Base-by-base conservation (phyloP, 352 stramenopile species). In the Peronospora destructor region DNA sequence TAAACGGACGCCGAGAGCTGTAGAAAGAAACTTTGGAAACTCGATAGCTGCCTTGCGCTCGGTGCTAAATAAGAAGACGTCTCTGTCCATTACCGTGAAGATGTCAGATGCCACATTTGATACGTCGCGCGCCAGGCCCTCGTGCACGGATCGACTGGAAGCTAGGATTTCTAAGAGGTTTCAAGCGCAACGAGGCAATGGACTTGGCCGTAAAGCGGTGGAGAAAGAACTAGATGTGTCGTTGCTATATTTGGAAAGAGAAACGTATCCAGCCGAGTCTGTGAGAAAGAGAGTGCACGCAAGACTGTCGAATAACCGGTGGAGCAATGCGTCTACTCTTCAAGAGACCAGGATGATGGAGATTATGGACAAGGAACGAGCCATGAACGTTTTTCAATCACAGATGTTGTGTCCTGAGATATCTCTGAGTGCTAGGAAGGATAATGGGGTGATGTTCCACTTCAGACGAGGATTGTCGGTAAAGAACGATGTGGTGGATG, bases 221-320 rank as follows among this genome's bases (percentile, higher is more conserved):
- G 54, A 78, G 23, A 46, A 64, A 25, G 29, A 37, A 14, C 66
- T 75, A 17, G 62, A 84, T 19, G 56, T 68, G 26, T 77, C 71
- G 9, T 45, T 59, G 19, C 26, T 87, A 55, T 87, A 85, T 50
- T 76, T 72, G 4, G 76, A 69, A 12, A 65, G 77, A 21, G 74
- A 71, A 28, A 88, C 77, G 54, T 88, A 86, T 46, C 77, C 77
- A 8, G 68, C 74, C 6, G 74, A 85, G 41, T 76, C 72, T 8
- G 25, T 71, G 29, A 79, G 70, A 49, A 77, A 72, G 36, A 56
- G 43, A 10, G 76, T 81, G 35, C 46, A 53, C 13, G 44, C 53
- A 26, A 64, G 76, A 7, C 46, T 77, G 14, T 85, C 73, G 1
- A 66, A 85, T n/a, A 58, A 56, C 16, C 13, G 3, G 13, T 34